A percentile compares a stretch with the other conserved stretches of the same genome.
Conservation (phyloP, 345 rosid species). For the Anastatica hierochuntica region DNA sequence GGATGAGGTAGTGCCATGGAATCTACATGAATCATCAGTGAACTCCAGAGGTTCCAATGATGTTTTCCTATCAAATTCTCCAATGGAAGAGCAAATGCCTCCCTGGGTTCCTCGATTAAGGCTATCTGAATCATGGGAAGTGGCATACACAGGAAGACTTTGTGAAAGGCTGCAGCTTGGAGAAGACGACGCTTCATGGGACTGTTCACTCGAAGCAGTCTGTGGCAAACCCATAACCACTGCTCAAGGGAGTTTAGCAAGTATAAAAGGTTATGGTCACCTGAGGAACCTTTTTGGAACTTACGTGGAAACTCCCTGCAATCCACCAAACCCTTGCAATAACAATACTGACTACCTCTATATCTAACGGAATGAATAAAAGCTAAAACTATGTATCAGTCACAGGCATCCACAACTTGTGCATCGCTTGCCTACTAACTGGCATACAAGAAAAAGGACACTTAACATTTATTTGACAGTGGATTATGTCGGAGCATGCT, state of each 20-base stretch:
- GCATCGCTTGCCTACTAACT: constrained; percentile 26
- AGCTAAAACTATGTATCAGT: constrained; percentile 46
- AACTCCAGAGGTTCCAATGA: constrained; percentile 35
- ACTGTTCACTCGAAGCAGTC: constrained; percentile 40
- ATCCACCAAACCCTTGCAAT: constrained; percentile 14
- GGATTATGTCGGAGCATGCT: constrained; percentile 33
- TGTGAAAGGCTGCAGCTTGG: constrained; percentile 34
- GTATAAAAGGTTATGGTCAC: not conserved
- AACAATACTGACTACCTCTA: constrained; percentile 1
- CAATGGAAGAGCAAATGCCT: constrained; percentile 36
- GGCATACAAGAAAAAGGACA: constrained; percentile 30
- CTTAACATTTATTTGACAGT: constrained; percentile 31
- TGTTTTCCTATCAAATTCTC: constrained; percentile 46
- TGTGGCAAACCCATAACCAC: constrained; percentile 75
- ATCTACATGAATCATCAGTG: constrained; percentile 32
- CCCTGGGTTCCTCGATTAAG: constrained; percentile 29
- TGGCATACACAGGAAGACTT: constrained; percentile 37
- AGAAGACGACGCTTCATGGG: constrained; percentile 36
- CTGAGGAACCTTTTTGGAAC: constrained; percentile 1
- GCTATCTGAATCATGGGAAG: constrained; percentile 50
- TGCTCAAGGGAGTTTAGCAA: constrained; percentile 3
- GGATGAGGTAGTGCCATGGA: constrained; percentile 32
- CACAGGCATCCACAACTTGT: constrained; percentile 57
- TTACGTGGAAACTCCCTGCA: constrained; percentile 7
- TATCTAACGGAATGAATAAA: not conserved